Conservation (phyloP, 1,139 yeast genomes). For the Hansenula lynferdii region DNA sequence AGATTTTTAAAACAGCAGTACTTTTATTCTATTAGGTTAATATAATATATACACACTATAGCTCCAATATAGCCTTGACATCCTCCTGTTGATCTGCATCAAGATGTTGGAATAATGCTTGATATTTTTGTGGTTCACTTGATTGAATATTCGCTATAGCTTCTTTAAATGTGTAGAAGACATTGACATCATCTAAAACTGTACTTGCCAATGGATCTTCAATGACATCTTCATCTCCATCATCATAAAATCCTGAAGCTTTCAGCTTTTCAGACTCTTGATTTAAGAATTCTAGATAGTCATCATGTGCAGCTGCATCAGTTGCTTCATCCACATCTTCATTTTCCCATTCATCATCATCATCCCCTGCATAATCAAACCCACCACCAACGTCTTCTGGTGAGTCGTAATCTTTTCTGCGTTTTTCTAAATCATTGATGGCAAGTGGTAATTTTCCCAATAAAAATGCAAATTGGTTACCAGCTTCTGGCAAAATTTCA, state of each 20-base stretch:
- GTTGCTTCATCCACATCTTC: conserved; percentile 42
- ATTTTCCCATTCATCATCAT: conserved; percentile 27
- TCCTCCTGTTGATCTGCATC: conserved; percentile 29
- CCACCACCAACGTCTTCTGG: conserved; percentile 30
- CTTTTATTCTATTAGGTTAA: neutral
- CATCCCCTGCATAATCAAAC: conserved; percentile 19
- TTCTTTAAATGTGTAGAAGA: conserved; percentile 48
- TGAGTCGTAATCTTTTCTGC: conserved; percentile 49
- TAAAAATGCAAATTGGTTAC: conserved; percentile 42
- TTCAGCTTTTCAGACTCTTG: conserved; percentile 38
- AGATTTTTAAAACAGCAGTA: too few relatives aligned
- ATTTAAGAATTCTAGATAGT: conserved; percentile 40
- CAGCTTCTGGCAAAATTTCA: conserved; percentile 29
- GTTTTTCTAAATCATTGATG: conserved; percentile 56
- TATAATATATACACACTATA: neutral
- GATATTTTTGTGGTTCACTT: conserved; percentile 31
- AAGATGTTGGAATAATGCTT: conserved; percentile 26
- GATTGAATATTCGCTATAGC: conserved; percentile 25
- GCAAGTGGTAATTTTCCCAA: conserved; percentile 68
- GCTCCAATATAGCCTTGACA: neutral
- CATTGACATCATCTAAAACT: conserved; percentile 69
- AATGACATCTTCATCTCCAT: conserved; percentile 50
- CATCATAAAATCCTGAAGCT: conserved; percentile 33
- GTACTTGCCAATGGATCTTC: conserved; percentile 84
- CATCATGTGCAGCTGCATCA: conserved; percentile 33